phyloP scores from a whole-genome alignment of 805 yeast genomes.

The Zygosaccharomyces gambellarensis region DNA sequence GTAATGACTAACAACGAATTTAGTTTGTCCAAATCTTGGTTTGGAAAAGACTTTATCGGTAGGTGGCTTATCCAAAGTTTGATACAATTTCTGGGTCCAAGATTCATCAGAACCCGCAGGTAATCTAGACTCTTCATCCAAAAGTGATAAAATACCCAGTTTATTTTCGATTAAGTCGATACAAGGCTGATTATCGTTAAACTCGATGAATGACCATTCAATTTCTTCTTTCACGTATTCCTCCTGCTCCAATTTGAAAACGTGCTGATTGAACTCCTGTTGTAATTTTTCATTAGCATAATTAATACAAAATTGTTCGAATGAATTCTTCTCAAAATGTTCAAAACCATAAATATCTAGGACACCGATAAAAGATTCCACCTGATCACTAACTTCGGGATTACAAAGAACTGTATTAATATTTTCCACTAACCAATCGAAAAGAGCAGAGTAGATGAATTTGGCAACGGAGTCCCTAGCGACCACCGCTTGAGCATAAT shows the following conservation, averaged over 20 bases:
- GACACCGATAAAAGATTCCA: conserved; percentile 84
- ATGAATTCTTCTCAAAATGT: conserved; percentile 89
- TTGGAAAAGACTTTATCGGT: conserved; percentile 75
- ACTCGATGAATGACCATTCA: conserved; percentile 96
- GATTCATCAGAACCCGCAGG: conserved; percentile 92
- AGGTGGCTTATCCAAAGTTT: conserved; percentile 74
- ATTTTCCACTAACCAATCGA: conserved; percentile 89
- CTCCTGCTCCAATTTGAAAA: conserved; percentile 94
- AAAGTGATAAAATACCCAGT: conserved; percentile 77
- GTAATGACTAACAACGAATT: conserved; percentile 87
- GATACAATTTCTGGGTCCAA: conserved; percentile 88
- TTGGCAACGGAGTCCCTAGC: conserved; percentile 96
- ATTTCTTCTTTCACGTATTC: conserved; percentile 89
- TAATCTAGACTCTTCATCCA: conserved; percentile 92
- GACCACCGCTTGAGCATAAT: conserved; percentile 77
- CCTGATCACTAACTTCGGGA: conserved; percentile 53
- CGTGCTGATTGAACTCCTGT: conserved; percentile 96
- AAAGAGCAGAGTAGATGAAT: conserved; percentile 83
- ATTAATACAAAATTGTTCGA: conserved; percentile 96
- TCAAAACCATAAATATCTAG: conserved; percentile 97
- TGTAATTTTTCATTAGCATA: conserved; percentile 96
- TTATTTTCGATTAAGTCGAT: conserved; percentile 85
- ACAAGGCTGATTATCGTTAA: conserved; percentile 95
- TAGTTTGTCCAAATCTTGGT: conserved; percentile 90
- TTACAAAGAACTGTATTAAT: conserved; percentile 80